Conservation (phyloP, 352 stramenopile species). For the Phytopythium delawarense region DNA sequence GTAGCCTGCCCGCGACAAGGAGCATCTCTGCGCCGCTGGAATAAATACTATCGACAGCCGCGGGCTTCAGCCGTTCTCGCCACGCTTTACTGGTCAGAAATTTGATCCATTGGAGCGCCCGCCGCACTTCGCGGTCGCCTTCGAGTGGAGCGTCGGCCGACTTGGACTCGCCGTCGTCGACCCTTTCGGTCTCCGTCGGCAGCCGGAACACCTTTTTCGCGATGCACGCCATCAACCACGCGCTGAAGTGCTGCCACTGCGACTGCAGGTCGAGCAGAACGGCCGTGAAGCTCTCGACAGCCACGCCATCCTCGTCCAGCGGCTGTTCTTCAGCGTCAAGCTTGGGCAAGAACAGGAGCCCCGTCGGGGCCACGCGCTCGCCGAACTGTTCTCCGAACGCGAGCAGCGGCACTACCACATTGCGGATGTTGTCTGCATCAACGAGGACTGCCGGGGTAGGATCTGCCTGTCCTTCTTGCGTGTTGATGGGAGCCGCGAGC, state of each 20-base stretch:
- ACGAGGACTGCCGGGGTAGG: slow-evolving; percentile 4
- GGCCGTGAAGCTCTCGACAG: slow-evolving; percentile 28
- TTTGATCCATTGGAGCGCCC: slow-evolving; percentile 54
- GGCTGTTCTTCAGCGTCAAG: slow-evolving; percentile 2
- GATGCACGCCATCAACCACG: slow-evolving; percentile 43
- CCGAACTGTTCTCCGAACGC: slow-evolving; percentile 53
- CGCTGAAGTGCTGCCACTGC: slow-evolving; percentile 45
- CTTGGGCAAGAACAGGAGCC: slow-evolving; percentile 36
- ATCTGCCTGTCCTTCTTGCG: slow-evolving; percentile 5
- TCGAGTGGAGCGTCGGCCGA: not conserved
- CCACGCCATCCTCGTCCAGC: slow-evolving; percentile 7
- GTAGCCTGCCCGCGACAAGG: slow-evolving; percentile 23
- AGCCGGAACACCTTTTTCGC: slow-evolving; percentile 42
- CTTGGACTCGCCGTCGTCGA: slow-evolving; percentile 2
- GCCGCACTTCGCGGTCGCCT: slow-evolving; percentile 23
- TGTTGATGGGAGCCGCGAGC: not conserved
- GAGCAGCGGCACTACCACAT: slow-evolving; percentile 59
- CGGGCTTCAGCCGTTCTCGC: slow-evolving; percentile 54
- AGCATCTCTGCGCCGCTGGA: slow-evolving; percentile 55
- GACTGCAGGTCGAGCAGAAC: slow-evolving; percentile 52
- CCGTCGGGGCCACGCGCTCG: slow-evolving; percentile 35
- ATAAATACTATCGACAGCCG: slow-evolving; percentile 60
- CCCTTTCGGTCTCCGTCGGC: slow-evolving; percentile 8
- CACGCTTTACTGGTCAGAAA: slow-evolving; percentile 63
- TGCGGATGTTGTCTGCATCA: slow-evolving; percentile 49